These are phyloP conservation scores for Alternaria novae-zelandiae DNA, from an alignment of 2,329 filamentous ascomycete species.

Conservation along the genomic window DNA sequence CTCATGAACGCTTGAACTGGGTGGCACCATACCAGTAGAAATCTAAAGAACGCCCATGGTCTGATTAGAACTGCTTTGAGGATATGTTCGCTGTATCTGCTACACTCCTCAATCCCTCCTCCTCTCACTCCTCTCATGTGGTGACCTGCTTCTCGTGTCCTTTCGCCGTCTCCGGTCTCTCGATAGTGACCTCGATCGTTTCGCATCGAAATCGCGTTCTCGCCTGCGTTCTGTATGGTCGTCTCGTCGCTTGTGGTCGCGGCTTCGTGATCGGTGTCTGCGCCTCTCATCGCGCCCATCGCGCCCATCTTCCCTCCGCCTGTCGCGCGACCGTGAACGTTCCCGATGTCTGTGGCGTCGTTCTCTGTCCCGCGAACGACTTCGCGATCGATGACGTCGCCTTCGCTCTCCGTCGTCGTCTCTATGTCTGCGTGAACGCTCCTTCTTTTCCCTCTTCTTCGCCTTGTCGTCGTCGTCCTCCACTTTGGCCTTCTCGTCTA, in stretches of 20 bases:
- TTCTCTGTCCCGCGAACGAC: constrained; percentile 36
- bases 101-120: constrained; percentile 11
- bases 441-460: constrained; percentile 28
- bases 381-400: constrained; percentile 35
- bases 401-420: constrained; percentile 31
- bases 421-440: constrained; percentile 33
- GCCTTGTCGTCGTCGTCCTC: constrained; percentile 35
- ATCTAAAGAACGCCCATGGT: not conserved
- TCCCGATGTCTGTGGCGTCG: constrained; percentile 37
- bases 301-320: constrained; percentile 31
- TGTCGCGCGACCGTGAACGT: constrained; percentile 39
- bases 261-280: constrained; percentile 38
- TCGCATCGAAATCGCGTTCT: constrained; percentile 29
- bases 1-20: not conserved
- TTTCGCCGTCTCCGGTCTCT: constrained; percentile 21
- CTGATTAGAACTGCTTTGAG: not conserved
- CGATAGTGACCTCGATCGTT: constrained; percentile 35
- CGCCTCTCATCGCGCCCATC: constrained; percentile 39
- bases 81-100: not conserved
- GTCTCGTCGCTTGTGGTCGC: constrained; percentile 33
- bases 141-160: constrained; percentile 29
- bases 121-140: constrained; percentile 18
- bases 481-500: constrained; percentile 57
- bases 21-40: not conserved
- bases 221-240: constrained; percentile 31